Percentiles rank a stretch among this genome's conserved stretches.
Evolutionary conservation across 495 filamentous ascomycete genomes (phyloP).

Genomic region (Lasiosphaeris hirsuta): DNA sequence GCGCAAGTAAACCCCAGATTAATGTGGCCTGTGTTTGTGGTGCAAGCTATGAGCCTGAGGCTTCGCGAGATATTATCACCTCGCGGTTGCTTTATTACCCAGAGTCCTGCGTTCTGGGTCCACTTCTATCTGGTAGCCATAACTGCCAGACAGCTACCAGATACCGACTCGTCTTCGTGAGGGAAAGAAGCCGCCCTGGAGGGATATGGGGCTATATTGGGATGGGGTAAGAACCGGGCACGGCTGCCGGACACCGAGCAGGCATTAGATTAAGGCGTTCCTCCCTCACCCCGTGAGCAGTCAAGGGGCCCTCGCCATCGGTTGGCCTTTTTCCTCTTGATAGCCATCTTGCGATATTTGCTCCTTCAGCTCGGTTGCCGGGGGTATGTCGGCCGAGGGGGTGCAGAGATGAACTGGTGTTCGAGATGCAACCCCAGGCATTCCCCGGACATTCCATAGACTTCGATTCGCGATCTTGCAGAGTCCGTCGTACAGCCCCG

Average conservation of each 20-base stretch:
- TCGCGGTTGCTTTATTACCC: neutral
- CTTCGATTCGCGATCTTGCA: neutral
- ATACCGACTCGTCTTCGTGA: neutral
- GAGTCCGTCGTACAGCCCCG: neutral
- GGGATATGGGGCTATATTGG: slow-evolving; percentile 7
- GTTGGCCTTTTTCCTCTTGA: neutral
- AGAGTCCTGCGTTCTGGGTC: slow-evolving; percentile 6
- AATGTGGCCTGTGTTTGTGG: neutral
- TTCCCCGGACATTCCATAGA: too few relatives aligned
- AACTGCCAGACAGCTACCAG: neutral
- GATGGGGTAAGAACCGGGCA: slow-evolving; percentile 11
- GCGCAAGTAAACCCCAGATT: neutral
- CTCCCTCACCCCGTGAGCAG: neutral
- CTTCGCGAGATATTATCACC: neutral
- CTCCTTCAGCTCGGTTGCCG: slow-evolving; percentile 2
- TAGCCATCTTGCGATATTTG: neutral
- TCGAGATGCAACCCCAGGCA: neutral
- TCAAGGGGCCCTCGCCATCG: slow-evolving; percentile 9
- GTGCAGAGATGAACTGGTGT: neutral
- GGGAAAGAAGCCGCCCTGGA: slow-evolving; percentile 5
- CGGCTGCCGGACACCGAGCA: slow-evolving; percentile 11
- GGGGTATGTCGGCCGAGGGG: slow-evolving; percentile 7
- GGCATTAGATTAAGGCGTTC: slow-evolving; percentile 6
- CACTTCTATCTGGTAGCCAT: neutral
- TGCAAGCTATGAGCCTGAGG: neutral